Conservation (phyloP, 805 yeast genomes). For the Scheffersomyces stipitis region DNA sequence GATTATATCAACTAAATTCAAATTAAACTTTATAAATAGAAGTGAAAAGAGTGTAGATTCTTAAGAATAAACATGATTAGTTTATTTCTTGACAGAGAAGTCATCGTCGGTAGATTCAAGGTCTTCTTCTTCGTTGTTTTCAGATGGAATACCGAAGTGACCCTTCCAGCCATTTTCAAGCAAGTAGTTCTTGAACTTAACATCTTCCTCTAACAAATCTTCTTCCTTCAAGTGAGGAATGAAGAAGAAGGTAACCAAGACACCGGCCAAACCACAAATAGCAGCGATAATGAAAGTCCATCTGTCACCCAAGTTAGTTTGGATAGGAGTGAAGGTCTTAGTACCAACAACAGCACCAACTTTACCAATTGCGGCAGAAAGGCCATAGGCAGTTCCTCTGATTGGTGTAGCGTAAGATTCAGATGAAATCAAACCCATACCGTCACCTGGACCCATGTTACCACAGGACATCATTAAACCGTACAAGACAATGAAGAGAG, state of each 20-base stretch:
- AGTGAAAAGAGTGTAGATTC: no score
- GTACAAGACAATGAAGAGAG: conserved; percentile 68
- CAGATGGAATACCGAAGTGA: conserved; percentile 35
- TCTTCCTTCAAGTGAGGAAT: conserved; percentile 70
- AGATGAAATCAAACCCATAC: conserved; percentile 66
- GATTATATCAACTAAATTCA: no score
- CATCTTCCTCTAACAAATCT: conserved; percentile 67
- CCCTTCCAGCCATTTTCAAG: conserved; percentile 61
- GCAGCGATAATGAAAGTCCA: conserved; percentile 86
- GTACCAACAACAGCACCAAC: conserved; percentile 87
- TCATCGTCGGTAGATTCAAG: conserved; percentile 1
- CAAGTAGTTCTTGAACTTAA: conserved; percentile 59
- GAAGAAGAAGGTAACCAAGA: conserved; percentile 55
- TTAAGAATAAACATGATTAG: no score
- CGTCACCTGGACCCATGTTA: conserved; percentile 78
- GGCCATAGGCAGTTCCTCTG: conserved; percentile 72
- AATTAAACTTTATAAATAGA: no score
- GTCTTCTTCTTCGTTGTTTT: conserved; percentile 8
- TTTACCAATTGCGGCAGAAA: conserved; percentile 78
- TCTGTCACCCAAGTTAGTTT: conserved; percentile 57
- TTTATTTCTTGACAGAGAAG: no score
- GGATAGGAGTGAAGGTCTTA: conserved; percentile 67
- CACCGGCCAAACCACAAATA: conserved; percentile 64
- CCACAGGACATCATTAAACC: conserved; percentile 71
- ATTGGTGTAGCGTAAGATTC: conserved; percentile 76